Percentiles rank a stretch among this genome's conserved stretches.
These are phyloP conservation scores for Plantago lanceolata DNA, from an alignment of 305 asterid species.

Conservation along the genomic window DNA sequence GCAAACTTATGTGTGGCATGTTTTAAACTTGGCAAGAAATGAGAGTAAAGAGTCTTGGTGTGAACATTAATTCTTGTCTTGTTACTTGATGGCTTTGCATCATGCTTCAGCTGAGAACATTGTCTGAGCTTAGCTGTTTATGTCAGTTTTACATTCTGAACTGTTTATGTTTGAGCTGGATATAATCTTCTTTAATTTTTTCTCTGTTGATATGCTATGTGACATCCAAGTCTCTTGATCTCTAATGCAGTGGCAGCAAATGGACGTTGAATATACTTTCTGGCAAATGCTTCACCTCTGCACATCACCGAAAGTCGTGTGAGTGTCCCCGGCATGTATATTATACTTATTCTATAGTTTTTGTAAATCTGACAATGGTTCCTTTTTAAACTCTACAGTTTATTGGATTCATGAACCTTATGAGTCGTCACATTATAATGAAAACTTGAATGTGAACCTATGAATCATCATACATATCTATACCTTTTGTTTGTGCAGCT, in stretches of 20 bases:
- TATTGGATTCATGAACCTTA: background rate
- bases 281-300: constrained; percentile 99
- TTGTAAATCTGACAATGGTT: constrained; percentile 13
- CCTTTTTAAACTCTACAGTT: constrained; percentile 13
- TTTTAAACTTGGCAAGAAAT: too few relatives aligned
- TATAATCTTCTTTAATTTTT: background rate
- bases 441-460: too few relatives aligned
- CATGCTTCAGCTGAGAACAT: background rate
- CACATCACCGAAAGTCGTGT: constrained; percentile 98
- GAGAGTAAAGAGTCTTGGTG: too few relatives aligned
- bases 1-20: too few relatives aligned
- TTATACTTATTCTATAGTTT: constrained; percentile 17
- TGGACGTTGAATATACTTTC: constrained; percentile 95
- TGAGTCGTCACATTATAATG: background rate
- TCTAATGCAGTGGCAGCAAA: constrained; percentile 86
- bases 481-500: background rate
- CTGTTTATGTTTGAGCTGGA: background rate
- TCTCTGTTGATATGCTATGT: constrained; percentile 14
- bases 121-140: background rate
- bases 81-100: too few relatives aligned
- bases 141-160: background rate
- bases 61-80: too few relatives aligned
- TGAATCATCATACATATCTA: background rate
- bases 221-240: constrained; percentile 28
- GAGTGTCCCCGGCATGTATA: constrained; percentile 39